These are phyloP conservation scores for Syzygium malaccense DNA, from an alignment of 441 rosid genomes.

Conservation along the genomic window DNA sequence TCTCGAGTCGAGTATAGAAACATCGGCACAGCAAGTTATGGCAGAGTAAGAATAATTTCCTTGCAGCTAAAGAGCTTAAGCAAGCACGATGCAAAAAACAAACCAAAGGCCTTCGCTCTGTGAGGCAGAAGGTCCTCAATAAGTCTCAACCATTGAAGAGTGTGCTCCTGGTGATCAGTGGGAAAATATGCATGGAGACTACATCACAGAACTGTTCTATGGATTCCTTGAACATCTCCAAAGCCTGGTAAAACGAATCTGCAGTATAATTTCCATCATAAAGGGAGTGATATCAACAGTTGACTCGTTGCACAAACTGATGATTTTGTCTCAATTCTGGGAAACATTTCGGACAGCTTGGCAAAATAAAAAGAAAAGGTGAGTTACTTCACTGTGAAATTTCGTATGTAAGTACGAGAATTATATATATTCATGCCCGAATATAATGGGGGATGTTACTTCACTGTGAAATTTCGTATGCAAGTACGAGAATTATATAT, in stretches of 20 bases:
- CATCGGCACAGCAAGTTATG: not conserved
- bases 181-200: not conserved
- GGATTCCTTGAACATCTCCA: not conserved
- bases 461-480: not conserved
- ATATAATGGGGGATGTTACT: not conserved
- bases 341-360: too few species aligned
- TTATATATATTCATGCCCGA: too few species aligned
- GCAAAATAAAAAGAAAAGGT: not conserved
- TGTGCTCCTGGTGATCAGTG: too few species aligned
- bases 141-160: too few species aligned
- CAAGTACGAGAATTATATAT: not conserved
- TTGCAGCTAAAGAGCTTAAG: too few species aligned
- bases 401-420: not conserved
- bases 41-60: not conserved
- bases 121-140: too few species aligned
- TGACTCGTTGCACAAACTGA: not conserved
- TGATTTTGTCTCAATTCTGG: too few species aligned
- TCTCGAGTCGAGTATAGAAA: not conserved
- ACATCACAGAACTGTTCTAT: not conserved
- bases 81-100: too few species aligned
- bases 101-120: too few species aligned
- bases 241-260: not conserved
- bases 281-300: not conserved
- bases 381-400: not conserved
- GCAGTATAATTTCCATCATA: not conserved